phyloP scores from a whole-genome alignment of 441 rosid genomes.

The Gossypium trilobum region DNA sequence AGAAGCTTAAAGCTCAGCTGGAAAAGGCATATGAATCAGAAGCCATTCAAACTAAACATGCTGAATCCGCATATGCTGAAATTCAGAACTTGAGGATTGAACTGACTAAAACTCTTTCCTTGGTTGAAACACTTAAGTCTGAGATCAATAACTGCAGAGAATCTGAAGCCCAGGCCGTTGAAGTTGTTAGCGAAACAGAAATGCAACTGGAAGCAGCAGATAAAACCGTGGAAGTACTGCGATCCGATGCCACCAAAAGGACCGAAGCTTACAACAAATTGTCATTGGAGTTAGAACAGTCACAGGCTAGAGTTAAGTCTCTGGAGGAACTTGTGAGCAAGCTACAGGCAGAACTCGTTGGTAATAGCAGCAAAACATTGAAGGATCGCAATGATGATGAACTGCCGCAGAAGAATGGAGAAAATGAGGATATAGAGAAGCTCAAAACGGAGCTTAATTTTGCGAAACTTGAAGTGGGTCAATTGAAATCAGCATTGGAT shows the following conservation, averaged over 20 bases:
- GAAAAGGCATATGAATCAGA: slow-evolving; percentile 56
- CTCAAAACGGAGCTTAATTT: slow-evolving; percentile 45
- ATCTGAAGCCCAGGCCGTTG: slow-evolving; percentile 68
- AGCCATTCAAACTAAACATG: slow-evolving; percentile 41
- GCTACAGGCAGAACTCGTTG: slow-evolving; percentile 34
- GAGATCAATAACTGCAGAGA: slow-evolving; percentile 54
- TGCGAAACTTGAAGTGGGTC: slow-evolving; percentile 49
- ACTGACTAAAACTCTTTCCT: slow-evolving; percentile 51
- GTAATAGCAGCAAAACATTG: slow-evolving; percentile 15
- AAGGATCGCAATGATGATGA: slow-evolving; percentile 13
- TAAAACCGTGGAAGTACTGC: slow-evolving; percentile 49
- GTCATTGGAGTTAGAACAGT: slow-evolving; percentile 54
- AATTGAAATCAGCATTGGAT: slow-evolving; percentile 57
- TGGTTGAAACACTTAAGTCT: slow-evolving; percentile 54
- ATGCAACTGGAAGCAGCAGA: slow-evolving; percentile 61
- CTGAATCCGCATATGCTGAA: slow-evolving; percentile 47
- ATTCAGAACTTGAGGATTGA: slow-evolving; percentile 55
- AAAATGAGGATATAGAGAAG: slow-evolving; percentile 35
- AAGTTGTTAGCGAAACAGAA: slow-evolving; percentile 40
- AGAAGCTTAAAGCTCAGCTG: slow-evolving; percentile 72
- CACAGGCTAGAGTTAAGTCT: slow-evolving; percentile 45
- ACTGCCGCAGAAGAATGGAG: slow-evolving; percentile 15
- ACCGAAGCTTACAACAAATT: slow-evolving; percentile 49
- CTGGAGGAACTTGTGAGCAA: slow-evolving; percentile 56
- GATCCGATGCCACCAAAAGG: slow-evolving; percentile 47